Evolutionary conservation across 495 filamentous ascomycete species (phyloP).

Genomic region (Aspergillus nidulans): DNA sequence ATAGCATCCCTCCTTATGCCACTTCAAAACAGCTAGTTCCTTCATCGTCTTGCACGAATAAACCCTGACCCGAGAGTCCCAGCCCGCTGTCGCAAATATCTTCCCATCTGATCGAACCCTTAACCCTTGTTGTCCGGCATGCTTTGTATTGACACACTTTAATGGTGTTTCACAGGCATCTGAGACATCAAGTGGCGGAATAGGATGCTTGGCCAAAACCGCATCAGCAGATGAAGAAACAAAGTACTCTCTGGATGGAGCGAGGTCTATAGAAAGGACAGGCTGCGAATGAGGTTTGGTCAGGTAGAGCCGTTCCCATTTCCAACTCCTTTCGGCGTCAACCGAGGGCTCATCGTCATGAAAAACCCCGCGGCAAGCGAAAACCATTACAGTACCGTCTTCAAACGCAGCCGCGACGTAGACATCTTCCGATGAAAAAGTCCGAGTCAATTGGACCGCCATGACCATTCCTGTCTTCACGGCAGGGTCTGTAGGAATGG

Average conservation of each 20-base stretch:
- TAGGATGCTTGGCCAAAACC: slow-evolving; percentile 57
- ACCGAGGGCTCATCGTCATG: slow-evolving; percentile 9
- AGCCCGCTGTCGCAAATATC: slow-evolving; percentile 88
- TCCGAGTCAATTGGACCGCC: slow-evolving; percentile 61
- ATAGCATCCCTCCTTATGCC: slow-evolving; percentile 90
- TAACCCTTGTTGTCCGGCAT: slow-evolving; percentile 83
- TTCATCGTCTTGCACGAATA: slow-evolving; percentile 78
- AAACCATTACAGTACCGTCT: slow-evolving; percentile 69
- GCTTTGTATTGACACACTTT: slow-evolving; percentile 68
- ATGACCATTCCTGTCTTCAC: slow-evolving; percentile 86
- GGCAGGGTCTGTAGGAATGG: slow-evolving; percentile 52
- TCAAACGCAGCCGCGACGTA: slow-evolving; percentile 78
- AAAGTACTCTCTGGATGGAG: slow-evolving; percentile 56
- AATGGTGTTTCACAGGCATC: slow-evolving; percentile 36
- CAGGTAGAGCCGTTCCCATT: slow-evolving; percentile 64
- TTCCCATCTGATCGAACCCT: slow-evolving; percentile 73
- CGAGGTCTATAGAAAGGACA: slow-evolving; percentile 70
- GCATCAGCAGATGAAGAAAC: slow-evolving; percentile 83
- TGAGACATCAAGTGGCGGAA: slow-evolving; percentile 29
- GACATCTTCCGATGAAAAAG: slow-evolving; percentile 27
- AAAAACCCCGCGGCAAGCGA: slow-evolving; percentile 29
- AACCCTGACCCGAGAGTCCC: slow-evolving; percentile 77
- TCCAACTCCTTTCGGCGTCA: slow-evolving; percentile 18
- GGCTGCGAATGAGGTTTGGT: slow-evolving; percentile 74
- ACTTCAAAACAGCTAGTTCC: slow-evolving; percentile 91